Conservation (phyloP, 768 basidiomycete species). For the Steccherinum ochraceum region DNA sequence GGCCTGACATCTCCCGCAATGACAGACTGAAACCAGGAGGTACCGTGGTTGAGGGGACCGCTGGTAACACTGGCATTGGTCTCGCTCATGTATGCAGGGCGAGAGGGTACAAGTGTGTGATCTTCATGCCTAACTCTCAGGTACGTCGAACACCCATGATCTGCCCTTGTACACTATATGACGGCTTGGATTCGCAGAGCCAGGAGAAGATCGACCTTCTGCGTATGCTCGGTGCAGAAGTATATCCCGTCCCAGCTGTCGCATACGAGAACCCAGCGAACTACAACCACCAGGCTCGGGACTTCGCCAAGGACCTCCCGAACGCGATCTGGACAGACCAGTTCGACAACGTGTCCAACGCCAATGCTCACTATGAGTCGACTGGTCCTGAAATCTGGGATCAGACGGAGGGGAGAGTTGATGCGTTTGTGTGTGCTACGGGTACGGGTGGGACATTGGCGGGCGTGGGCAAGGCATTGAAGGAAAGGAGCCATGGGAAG, state of each 20-base stretch:
- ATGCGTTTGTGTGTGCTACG: slow-evolving; percentile 92
- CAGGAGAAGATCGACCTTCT: slow-evolving; percentile 98
- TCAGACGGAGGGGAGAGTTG: slow-evolving; percentile 71
- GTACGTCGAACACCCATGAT: no score
- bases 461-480: slow-evolving; percentile 77
- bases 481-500: slow-evolving; percentile 72
- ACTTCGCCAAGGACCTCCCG: slow-evolving; percentile 63
- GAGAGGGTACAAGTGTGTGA: slow-evolving; percentile 93
- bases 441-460: slow-evolving; percentile 97
- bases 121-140: slow-evolving; percentile 98
- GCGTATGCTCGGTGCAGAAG: slow-evolving; percentile 96
- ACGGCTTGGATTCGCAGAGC: slow-evolving; percentile 42
- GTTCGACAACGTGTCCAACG: slow-evolving; percentile 95
- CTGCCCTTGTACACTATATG: no score
- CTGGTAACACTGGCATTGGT: slow-evolving; percentile 97
- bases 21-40: slow-evolving; percentile 88
- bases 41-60: slow-evolving; percentile 96
- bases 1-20: no score
- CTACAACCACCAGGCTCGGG: slow-evolving; percentile 97
- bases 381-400: slow-evolving; percentile 98
- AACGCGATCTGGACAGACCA: slow-evolving; percentile 98
- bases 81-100: slow-evolving; percentile 92
- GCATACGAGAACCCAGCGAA: slow-evolving; percentile 92
- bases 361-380: slow-evolving; percentile 77
- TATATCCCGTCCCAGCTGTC: slow-evolving; percentile 93